Evolutionary conservation across 345 rosid genomes (phyloP).

Genomic region (Eucalyptus globulus): DNA sequence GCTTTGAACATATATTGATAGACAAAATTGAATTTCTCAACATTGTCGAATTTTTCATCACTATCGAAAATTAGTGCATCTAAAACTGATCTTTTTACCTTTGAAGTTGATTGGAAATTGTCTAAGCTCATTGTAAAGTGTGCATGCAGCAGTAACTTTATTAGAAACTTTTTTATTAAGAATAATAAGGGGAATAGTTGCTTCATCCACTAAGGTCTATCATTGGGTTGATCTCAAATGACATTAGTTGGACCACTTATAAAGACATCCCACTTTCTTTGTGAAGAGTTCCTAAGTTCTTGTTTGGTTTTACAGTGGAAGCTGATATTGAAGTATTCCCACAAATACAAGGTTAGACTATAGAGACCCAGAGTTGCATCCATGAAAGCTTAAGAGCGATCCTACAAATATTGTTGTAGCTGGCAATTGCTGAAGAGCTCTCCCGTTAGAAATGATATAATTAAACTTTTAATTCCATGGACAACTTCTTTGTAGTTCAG

Average conservation of each 20-base stretch:
- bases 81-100: neutral
- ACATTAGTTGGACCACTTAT: neutral
- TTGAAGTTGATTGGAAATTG: neutral
- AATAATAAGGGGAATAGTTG: neutral
- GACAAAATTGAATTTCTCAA: neutral
- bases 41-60: too few relatives aligned
- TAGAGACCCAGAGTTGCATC: constrained; percentile 60
- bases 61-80: neutral
- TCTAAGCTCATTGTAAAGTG: neutral
- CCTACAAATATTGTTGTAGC: neutral
- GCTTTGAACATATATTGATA: too few relatives aligned
- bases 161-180: neutral
- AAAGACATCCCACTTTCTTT: neutral
- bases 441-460: neutral
- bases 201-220: neutral
- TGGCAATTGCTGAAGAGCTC: neutral
- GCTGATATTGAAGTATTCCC: constrained; percentile 55
- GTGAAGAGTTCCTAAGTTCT: neutral
- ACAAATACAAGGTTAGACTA: constrained; percentile 64
- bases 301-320: constrained; percentile 46
- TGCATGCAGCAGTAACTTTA: neutral
- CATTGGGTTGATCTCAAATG: neutral
- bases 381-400: constrained; percentile 13
- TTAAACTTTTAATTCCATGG: neutral
- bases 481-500: neutral